These are phyloP conservation scores for Malbranchea zuffiana DNA, from an alignment of 2,329 filamentous ascomycete species.

Conservation along the genomic window DNA sequence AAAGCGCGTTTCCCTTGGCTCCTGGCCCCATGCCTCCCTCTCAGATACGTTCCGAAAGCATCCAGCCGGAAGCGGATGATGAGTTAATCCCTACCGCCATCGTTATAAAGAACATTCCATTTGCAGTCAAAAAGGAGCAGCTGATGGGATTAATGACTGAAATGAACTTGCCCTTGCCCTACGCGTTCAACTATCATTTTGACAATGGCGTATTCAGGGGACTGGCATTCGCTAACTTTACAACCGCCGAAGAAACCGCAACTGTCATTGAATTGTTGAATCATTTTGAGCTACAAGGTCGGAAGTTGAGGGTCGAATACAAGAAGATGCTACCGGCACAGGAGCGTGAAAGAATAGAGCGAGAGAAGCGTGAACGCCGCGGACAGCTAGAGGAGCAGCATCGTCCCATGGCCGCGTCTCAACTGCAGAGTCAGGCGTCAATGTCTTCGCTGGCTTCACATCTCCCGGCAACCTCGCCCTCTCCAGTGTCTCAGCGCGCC, in stretches of 20 bases:
- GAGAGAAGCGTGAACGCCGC: constrained; percentile 90
- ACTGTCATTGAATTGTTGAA: constrained; percentile 90
- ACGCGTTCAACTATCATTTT: constrained; percentile 99
- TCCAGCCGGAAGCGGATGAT: constrained; percentile 45
- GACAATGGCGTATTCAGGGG: constrained; percentile 95
- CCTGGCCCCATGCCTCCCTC: constrained; percentile 32
- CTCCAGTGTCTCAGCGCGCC: constrained; percentile 50
- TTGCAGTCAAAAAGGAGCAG: constrained; percentile 95
- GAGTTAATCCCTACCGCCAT: constrained; percentile 97
- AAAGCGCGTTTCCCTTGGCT: constrained; percentile 37
- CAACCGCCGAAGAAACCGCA: constrained; percentile 84
- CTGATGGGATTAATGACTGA: constrained; percentile 89
- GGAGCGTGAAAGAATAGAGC: constrained; percentile 88
- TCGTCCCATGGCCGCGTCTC: constrained; percentile 52
- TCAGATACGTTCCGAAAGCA: constrained; percentile 33
- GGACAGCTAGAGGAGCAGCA: constrained; percentile 97
- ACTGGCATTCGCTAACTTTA: constrained; percentile 95
- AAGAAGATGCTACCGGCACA: constrained; percentile 98
- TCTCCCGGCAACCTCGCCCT: constrained; percentile 54
- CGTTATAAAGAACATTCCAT: constrained; percentile 99
- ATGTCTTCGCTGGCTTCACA: constrained; percentile 65
- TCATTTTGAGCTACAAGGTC: constrained; percentile 85
- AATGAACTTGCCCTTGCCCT: constrained; percentile 83
- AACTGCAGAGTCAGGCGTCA: constrained; percentile 74
- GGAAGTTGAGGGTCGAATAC: constrained; percentile 93